A percentile compares a stretch with the other conserved stretches of the same genome.
These are phyloP conservation scores for Eucalyptus marginata DNA, from an alignment of 345 rosid genomes.

Conservation along the genomic window DNA sequence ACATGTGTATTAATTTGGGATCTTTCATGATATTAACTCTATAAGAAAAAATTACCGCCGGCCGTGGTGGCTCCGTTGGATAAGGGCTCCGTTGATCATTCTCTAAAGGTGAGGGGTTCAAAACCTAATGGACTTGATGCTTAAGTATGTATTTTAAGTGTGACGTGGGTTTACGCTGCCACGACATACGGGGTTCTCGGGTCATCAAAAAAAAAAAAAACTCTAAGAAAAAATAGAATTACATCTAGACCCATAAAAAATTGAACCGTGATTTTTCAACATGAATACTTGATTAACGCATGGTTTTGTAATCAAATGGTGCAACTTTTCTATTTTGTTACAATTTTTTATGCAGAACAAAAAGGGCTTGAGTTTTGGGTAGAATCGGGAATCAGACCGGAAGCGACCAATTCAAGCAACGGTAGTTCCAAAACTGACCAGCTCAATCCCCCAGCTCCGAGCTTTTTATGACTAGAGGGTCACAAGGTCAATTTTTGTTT, in stretches of 20 bases:
- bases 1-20: fast-evolving
- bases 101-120: too few species aligned
- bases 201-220: too few species aligned
- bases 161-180: too few species aligned
- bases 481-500: neutral
- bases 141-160: too few species aligned
- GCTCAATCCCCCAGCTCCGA: fast-evolving
- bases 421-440: neutral
- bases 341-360: neutral
- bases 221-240: fast-evolving
- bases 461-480: neutral
- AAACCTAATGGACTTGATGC: too few species aligned
- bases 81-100: too few species aligned
- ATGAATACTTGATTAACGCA: neutral
- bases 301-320: neutral
- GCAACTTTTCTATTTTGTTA: neutral
- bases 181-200: too few species aligned
- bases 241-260: neutral
- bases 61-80: too few species aligned
- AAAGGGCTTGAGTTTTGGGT: neutral
- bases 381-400: too few species aligned
- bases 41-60: too few species aligned
- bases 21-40: fast-evolving
- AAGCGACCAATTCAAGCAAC: neutral
- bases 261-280: neutral